phyloP scores from a whole-genome alignment of 2,329 filamentous ascomycete genomes.

The Zymoseptoria tritici region DNA sequence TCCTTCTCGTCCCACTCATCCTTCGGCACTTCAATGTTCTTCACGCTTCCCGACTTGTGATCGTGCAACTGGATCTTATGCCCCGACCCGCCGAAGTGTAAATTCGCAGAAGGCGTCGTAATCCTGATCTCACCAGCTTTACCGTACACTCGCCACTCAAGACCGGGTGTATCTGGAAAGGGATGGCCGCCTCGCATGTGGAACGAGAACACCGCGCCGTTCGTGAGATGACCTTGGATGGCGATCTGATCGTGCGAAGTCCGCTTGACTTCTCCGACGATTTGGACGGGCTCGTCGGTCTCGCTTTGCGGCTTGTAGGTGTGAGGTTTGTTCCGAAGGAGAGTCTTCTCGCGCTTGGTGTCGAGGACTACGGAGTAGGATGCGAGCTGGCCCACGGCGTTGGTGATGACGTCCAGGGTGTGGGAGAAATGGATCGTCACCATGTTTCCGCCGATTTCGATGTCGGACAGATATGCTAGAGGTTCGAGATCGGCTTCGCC shows the following conservation, averaged over 20 bases:
- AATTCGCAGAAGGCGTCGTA: not conserved
- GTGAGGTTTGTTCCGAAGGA: not conserved
- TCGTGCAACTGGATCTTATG: constrained; percentile 2
- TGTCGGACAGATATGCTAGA: constrained; percentile 1
- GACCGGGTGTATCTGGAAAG: constrained; percentile 1
- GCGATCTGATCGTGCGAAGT: constrained; percentile 5
- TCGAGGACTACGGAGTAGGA: not conserved
- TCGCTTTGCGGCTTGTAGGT: not conserved
- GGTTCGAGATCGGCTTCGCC: not conserved
- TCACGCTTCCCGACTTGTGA: constrained; percentile 1
- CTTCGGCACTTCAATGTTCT: not conserved
- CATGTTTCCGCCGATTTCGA: constrained; percentile 1
- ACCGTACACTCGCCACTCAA: constrained; percentile 6
- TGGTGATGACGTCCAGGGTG: constrained; percentile 1
- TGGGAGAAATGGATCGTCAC: constrained; percentile 5
- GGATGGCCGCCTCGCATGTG: constrained; percentile 2
- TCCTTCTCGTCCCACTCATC: constrained; percentile 2
- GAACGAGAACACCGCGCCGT: constrained; percentile 2
- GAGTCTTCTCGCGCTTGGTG: constrained; percentile 2
- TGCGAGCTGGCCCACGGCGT: constrained; percentile 1
- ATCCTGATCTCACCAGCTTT: constrained; percentile 5
- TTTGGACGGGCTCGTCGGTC: not conserved
- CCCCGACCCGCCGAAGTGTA: constrained; percentile 3
- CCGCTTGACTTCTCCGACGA: not conserved
- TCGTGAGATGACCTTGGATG: constrained; percentile 1